phyloP scores from a whole-genome alignment of 2,329 filamentous ascomycete genomes.

The Diplocarpon rosae region DNA sequence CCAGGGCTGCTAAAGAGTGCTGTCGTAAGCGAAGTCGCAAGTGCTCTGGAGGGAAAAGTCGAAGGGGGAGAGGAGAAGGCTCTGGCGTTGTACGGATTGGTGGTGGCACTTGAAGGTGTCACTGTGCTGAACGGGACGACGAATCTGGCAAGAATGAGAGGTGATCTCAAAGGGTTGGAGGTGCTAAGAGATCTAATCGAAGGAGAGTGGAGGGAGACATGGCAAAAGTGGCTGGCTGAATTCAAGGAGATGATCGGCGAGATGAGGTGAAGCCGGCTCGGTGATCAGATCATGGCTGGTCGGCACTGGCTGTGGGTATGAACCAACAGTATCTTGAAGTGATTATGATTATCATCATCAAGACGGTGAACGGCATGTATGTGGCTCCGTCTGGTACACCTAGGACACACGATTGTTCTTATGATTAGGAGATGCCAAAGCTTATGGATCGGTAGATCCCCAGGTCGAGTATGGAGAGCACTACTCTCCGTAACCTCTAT shows the following conservation, averaged over 20 bases:
- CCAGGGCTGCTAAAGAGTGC: conserved; percentile 36
- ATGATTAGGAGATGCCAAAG: too few species aligned
- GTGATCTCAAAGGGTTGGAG: conserved; percentile 37
- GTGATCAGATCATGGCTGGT: background rate
- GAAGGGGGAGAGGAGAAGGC: conserved; percentile 34
- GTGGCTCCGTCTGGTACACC: too few species aligned
- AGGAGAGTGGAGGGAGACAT: conserved; percentile 34
- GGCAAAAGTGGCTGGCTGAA: conserved; percentile 35
- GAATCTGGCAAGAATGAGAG: conserved; percentile 37
- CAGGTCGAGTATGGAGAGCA: too few species aligned
- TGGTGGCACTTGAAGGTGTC: conserved; percentile 39
- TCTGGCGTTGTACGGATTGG: conserved; percentile 45
- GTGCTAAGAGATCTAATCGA: conserved; percentile 33
- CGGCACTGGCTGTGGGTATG: background rate
- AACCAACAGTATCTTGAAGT: background rate
- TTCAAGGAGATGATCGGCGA: conserved; percentile 33
- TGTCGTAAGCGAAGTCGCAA: conserved; percentile 40
- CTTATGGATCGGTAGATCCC: too few species aligned
- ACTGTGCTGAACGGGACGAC: conserved; percentile 47
- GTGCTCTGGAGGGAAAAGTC: conserved; percentile 23
- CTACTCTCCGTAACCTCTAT: too few species aligned
- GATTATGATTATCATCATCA: too few species aligned
- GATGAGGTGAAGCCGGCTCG: background rate
- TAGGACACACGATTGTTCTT: too few species aligned
- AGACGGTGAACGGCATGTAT: too few species aligned